Conservation (phyloP, 2,329 filamentous ascomycete genomes). For the Aspergillus fumigatus region DNA sequence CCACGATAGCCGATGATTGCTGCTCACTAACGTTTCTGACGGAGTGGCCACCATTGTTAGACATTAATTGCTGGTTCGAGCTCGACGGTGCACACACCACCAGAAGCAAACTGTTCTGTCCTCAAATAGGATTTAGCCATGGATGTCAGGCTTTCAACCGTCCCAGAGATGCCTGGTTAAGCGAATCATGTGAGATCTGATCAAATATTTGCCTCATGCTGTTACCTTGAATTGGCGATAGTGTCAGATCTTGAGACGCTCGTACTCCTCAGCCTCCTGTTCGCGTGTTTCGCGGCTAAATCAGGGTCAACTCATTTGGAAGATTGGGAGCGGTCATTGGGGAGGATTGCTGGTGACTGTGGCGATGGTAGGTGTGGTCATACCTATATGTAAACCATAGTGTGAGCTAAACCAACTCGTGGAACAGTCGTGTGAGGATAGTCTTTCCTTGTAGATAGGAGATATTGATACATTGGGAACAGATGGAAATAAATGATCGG, state of each 20-base stretch:
- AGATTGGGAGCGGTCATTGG: not conserved
- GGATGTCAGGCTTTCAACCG: not conserved
- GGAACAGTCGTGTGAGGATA: not conserved
- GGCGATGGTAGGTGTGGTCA: not conserved
- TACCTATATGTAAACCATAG: no score
- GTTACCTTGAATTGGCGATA: not conserved
- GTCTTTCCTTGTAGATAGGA: not conserved
- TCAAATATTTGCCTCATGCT: not conserved
- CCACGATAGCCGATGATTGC: constrained; percentile 10
- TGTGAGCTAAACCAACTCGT: not conserved
- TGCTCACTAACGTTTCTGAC: not conserved
- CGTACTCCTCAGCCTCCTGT: not conserved
- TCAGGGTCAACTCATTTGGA: not conserved
- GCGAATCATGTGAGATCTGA: not conserved
- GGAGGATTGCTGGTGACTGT: no score
- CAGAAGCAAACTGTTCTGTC: constrained; percentile 7
- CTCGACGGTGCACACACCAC: constrained; percentile 10
- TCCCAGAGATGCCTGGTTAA: not conserved
- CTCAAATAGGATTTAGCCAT: not conserved
- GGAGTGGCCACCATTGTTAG: not conserved
- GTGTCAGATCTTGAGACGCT: not conserved
- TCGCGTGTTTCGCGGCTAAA: not conserved
- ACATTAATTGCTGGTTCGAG: constrained; percentile 1
- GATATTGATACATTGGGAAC: not conserved
- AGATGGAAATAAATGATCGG: no score